Evolutionary conservation across 2,329 filamentous ascomycete species (phyloP), one percentile per base, ranked within the genome.

Genomic region (Aspergillus brunneoviolaceus): DNA sequence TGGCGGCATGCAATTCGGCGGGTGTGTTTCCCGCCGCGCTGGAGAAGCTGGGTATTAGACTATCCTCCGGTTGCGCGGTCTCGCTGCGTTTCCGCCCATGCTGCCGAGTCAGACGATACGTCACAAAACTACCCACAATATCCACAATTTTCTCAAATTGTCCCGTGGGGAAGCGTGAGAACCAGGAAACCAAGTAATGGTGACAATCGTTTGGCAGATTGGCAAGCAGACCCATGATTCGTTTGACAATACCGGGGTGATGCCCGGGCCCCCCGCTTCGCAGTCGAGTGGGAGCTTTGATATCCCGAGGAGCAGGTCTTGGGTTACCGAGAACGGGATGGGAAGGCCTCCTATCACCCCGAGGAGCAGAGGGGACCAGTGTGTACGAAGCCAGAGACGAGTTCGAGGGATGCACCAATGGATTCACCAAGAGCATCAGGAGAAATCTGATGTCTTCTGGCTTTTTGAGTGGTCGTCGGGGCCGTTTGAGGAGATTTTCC

Each of bases 241-340:
- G 86, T 74, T 96, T 96, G 68, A 96, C 85, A 56, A 96, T 89
- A 4, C 89, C 89, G 2, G 90, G 92, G 74, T 96, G 90, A 60
- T 90, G 86, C 1, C 88, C 88, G 27, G 85, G 81, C 19, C 76
- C 76, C 19, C 75, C 72, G 49, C 69, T 70, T 19, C 71, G 71
- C 60, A 49, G 55, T 55, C 53, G 59, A 27, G 57, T 47, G 21
- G 39, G 51, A 14, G 48, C 48, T 31, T 60, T 65, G 59, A 39
- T 57, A 55, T 66, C 57, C 58, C 62, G 60, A 23, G 66, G 52
- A 35, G 59, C 66, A 52, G 62, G 55, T 57, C 65, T 66, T 11
- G 62, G 55, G 21, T 57, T 56, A 11, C 47, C 54, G 31, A 68
- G 65, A 48, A 66, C 68, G n/a, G 71, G 66, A 49, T 70, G 64